Evolutionary conservation across 2,329 filamentous ascomycete genomes (phyloP), one percentile per base, ranked within the genome.

Genomic region (Aspergillus oerlinghausenensis): DNA sequence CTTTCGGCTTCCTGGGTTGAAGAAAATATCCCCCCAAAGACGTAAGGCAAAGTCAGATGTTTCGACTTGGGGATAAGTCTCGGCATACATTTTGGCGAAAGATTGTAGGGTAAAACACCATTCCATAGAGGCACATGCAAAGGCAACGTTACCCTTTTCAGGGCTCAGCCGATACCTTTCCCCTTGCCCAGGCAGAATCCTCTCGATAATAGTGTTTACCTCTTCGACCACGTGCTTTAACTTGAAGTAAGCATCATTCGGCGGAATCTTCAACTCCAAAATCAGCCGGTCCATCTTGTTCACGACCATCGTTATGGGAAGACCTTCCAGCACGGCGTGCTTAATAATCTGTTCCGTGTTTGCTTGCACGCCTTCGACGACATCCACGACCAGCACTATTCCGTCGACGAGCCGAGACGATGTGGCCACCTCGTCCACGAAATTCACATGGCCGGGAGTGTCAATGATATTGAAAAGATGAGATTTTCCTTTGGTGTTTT

Each of bases 231-330:
- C 92, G 73, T 97, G 92, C 77, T 97, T 97, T 54, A 99, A 81
- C 80, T 99, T 99, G 82, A 97, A 97, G 77, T 99, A 99, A 11
- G 94, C 94, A 71, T 99, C 94, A 63, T 87, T 90, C 1, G 94
- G 94, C 2, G 94, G 94, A 14, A 99, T 82, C 73, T 96, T 96
- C 51, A 99, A 80, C 76, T 99, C 94, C 49, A 99, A 77, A 60
- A 99, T 96, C 58, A 99, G 78, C 25, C 94, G 87, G 67, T 99
- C 94, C 86, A 99, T 88, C 79, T 99, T 99, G 82, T 97, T 99
- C 76, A 99, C 83, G 55, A 99, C 86, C 59, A 99, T 79, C 0
- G 91, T 94, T 64, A 99, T 77, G 1, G 94, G 93, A 4, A 97
- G 81, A 65, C 92, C 90, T 71, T 97, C 90, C 28, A 96, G 80